These are phyloP conservation scores for Aspergillus taichungensis DNA, from an alignment of 495 filamentous ascomycete genomes.

Conservation along the genomic window DNA sequence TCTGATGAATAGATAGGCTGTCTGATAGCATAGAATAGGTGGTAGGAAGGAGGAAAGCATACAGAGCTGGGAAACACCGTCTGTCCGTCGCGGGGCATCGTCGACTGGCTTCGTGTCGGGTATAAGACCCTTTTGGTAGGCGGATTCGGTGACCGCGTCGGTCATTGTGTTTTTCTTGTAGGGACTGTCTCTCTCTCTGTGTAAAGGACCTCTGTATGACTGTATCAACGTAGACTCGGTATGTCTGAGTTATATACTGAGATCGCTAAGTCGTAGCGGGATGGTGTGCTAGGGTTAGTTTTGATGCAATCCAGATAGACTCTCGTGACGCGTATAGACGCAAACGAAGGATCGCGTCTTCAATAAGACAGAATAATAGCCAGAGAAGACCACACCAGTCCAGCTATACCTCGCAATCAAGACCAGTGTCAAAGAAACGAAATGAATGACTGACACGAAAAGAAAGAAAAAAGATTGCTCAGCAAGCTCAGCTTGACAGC, in stretches of 20 bases:
- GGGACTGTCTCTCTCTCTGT: constrained; percentile 8
- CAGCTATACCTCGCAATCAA: too few species aligned
- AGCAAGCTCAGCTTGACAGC: background rate
- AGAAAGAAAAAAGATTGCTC: background rate
- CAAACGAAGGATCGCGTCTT: background rate
- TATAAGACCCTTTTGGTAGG: constrained; percentile 9
- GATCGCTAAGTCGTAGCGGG: too few species aligned
- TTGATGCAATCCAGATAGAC: constrained; percentile 25
- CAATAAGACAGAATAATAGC: background rate
- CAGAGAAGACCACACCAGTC: constrained; percentile 2
- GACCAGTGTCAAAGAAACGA: too few species aligned
- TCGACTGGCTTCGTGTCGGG: constrained; percentile 17
- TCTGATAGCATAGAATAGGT: background rate
- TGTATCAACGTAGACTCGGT: too few species aligned
- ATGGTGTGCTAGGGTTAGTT: constrained; percentile 32
- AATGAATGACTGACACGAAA: background rate
- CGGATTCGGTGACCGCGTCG: background rate
- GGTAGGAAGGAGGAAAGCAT: constrained; percentile 5
- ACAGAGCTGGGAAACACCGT: constrained; percentile 32
- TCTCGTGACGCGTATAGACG: too few species aligned
- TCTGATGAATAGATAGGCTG: background rate
- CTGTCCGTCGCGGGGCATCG: constrained; percentile 19
- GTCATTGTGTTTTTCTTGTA: background rate
- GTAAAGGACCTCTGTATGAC: background rate
- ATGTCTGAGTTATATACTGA: too few species aligned